These are phyloP conservation scores for Cladosporium sp. DNA, from an alignment of 2,329 filamentous ascomycete genomes.

Conservation along the genomic window DNA sequence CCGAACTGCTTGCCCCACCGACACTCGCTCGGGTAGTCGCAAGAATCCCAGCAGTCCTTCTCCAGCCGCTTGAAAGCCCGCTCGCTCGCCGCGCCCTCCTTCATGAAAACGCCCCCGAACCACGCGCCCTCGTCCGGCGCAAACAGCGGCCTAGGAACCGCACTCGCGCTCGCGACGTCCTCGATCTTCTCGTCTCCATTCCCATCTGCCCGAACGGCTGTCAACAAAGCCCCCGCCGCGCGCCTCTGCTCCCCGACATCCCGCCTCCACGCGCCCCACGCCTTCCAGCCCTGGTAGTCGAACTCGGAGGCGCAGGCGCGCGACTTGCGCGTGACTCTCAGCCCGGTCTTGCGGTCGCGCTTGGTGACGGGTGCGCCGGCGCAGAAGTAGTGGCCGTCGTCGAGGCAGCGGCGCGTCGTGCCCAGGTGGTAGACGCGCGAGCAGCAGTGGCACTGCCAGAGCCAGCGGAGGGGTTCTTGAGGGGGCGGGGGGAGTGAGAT, in stretches of 20 bases:
- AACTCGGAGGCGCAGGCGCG: conserved; percentile 46
- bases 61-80: conserved; percentile 4
- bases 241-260: conserved; percentile 19
- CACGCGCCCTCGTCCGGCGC: conserved; percentile 11
- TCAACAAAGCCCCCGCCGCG: conserved; percentile 20
- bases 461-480: conserved; percentile 37
- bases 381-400: conserved; percentile 51
- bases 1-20: conserved; percentile 34
- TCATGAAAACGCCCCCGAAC: conserved; percentile 16
- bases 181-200: conserved; percentile 10
- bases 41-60: conserved; percentile 40
- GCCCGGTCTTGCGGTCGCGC: conserved; percentile 25
- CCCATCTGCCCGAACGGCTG: conserved; percentile 11
- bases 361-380: conserved; percentile 39
- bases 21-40: conserved; percentile 44
- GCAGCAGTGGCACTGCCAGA: conserved; percentile 51
- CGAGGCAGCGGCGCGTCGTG: conserved; percentile 47
- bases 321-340: conserved; percentile 27
- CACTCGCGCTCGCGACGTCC: background rate
- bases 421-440: conserved; percentile 41
- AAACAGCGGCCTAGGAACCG: conserved; percentile 5
- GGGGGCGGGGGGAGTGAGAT: conserved; percentile 22
- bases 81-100: conserved; percentile 8
- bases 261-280: conserved; percentile 40
- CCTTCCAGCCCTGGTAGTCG: conserved; percentile 48